Conservation (phyloP, 140 eudicot species). For the Anethum foeniculum region DNA sequence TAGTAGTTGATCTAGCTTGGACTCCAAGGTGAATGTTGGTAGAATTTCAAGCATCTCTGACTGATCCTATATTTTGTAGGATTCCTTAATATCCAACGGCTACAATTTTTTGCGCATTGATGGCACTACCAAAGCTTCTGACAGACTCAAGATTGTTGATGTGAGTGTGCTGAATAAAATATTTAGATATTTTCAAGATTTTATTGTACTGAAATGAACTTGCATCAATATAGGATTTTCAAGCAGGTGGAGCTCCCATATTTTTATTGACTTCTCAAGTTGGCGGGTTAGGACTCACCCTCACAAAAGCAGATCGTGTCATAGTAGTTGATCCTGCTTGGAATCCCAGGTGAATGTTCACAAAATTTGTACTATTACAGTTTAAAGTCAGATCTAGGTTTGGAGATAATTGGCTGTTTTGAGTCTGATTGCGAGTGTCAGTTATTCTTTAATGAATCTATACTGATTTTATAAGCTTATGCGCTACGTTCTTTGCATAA, state of each 20-base stretch:
- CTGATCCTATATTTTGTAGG: constrained; percentile 35
- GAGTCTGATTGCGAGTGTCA: background rate
- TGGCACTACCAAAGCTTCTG: constrained; percentile 89
- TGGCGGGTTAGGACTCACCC: constrained; percentile 92
- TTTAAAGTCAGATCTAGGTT: background rate
- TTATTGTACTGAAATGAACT: background rate
- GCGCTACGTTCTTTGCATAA: background rate
- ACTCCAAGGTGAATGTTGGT: background rate
- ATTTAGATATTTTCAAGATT: background rate
- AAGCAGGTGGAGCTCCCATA: constrained; percentile 86
- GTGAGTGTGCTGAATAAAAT: constrained; percentile 30
- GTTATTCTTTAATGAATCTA: background rate
- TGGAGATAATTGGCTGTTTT: background rate
- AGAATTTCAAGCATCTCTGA: background rate
- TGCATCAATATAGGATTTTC: constrained; percentile 56
- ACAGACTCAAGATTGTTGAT: constrained; percentile 67
- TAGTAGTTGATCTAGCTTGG: background rate
- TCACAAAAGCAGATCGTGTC: constrained; percentile 94
- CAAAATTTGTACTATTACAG: background rate
- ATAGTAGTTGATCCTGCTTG: constrained; percentile 99
- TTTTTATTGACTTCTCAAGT: constrained; percentile 94
- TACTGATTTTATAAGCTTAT: background rate
- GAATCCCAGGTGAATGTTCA: constrained; percentile 71
- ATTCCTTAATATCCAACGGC: constrained; percentile 42
- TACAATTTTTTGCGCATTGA: constrained; percentile 74